Base-by-base conservation (phyloP, 495 filamentous ascomycete genomes). In the Penicillium angulare region DNA sequence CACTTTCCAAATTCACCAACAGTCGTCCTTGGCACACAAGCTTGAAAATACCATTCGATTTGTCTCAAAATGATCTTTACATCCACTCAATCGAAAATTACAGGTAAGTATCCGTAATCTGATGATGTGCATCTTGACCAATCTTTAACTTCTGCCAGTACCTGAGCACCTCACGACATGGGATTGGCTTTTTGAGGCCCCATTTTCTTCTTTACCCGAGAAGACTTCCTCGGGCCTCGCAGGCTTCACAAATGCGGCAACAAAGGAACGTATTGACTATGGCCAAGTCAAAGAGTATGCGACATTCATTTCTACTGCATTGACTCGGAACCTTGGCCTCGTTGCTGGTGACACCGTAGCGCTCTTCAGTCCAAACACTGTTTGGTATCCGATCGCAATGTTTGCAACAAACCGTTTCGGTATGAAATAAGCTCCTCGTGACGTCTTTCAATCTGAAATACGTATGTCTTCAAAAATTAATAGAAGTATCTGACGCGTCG, bases 361-460 rank as follows among this genome's bases (percentile, higher is more conserved):
- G 0, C 60, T 85, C 2, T 84, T 84, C 57, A 77, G 72, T 52
- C 73, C 69, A 21, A 84, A 83, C 57, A 79, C 73, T 10, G 78
- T 85, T 44, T 82, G 78, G 79, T 84, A 84, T 57, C 81, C 81
- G 2, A 75, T 83, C 10, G 77, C 79, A 12, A 74, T 86, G 71
- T 75, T 81, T 42, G 79, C 68, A 3, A 70, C 75, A 6, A 57
- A 78, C n/a, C 69, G 79, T 6, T 75, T 57, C 18, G 63, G 63
- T 66, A 52, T 10, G 51, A 61, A 7, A 39, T 2, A 22, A n/a
- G n/a, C n/a, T n/a, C n/a, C n/a, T n/a, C n/a, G n/a, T n/a, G n/a
- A n/a, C n/a, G n/a, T n/a, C n/a, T n/a, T n/a, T n/a, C n/a, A n/a
- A n/a, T n/a, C n/a, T n/a, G n/a, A n/a, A n/a, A n/a, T n/a, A n/a